Base-by-base conservation (phyloP, 2,329 filamentous ascomycete genomes). In the Claviceps purpurea region DNA sequence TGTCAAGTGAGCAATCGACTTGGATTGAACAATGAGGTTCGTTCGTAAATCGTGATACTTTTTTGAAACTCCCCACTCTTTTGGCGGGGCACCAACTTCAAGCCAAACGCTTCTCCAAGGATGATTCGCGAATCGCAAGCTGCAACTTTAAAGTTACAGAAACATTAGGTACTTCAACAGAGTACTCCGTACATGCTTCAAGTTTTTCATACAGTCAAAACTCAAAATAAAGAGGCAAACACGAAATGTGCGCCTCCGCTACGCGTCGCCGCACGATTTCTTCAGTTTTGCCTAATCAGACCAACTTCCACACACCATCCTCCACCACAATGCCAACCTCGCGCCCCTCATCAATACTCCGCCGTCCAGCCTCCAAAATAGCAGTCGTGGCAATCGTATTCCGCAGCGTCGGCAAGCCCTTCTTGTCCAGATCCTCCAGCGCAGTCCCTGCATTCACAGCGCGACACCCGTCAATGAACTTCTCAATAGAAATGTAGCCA, bases 381-480 rank as follows among this genome's bases (percentile, higher is more conserved):
- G 90, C 90, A 8, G 89, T 94, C 0, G 90, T 96, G 14, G 87
- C 88, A 60, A 95, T 83, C 0, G 90, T 96, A 67, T 96, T 96
- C 65, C 76, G 81, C 59, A 96, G 70, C 11, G 91, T 96, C 1
- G 90, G 90, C 57, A 96, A 68, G 0, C 86, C 85, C 61, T 90
- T 83, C 58, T 77, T 76, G 60, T 96, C 90, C 37, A 96, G 74
- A 57, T 90, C 83, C 26, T 83, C 82, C 1, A 91, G 75, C 49
- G 79, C 87, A 47, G 84, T 73, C 22, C 87, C 85, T 34, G 85
- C 80, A 63, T 93, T 94, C 50, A 96, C 73, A 5, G 81, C 79
- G 45, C 81, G 81, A 64, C 89, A 89, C 13, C 85, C 89, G 65
- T 96, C 89, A 49, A 96, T 83, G 68, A 96, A 96, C 71, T 96